Percentiles rank a stretch among this genome's conserved stretches.
Conservation (phyloP, 306 rosid species). For the Lablab purpureus region DNA sequence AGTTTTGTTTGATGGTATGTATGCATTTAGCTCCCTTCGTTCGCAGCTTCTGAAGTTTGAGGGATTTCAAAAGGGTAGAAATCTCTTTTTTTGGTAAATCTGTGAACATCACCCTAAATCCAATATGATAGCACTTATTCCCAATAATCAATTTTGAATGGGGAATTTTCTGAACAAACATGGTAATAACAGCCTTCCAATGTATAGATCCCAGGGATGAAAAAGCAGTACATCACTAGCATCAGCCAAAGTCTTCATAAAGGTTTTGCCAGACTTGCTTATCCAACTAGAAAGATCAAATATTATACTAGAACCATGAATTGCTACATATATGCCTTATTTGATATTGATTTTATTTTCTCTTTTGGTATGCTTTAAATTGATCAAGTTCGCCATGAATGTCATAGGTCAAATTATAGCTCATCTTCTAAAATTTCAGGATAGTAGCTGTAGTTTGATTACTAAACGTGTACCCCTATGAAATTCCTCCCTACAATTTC, state of each 20-base stretch:
- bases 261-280: neutral
- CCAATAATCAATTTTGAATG: neutral
- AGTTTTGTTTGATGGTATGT: neutral
- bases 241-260: neutral
- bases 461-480: neutral
- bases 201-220: neutral
- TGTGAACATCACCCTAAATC: neutral
- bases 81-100: neutral
- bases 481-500: neutral
- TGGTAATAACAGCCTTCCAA: no score
- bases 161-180: constrained; percentile 5
- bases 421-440: neutral
- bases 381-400: neutral
- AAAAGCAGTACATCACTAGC: neutral
- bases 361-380: neutral
- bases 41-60: constrained; percentile 12
- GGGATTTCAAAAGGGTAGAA: neutral
- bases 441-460: neutral
- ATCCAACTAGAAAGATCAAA: constrained; percentile 7
- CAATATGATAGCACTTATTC: neutral
- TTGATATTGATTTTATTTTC: neutral
- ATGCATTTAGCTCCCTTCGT: constrained; percentile 2
- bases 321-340: neutral
- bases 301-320: neutral
- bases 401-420: neutral